phyloP scores from a whole-genome alignment of 169 alveolate species.

The Plasmodium yoelii region DNA sequence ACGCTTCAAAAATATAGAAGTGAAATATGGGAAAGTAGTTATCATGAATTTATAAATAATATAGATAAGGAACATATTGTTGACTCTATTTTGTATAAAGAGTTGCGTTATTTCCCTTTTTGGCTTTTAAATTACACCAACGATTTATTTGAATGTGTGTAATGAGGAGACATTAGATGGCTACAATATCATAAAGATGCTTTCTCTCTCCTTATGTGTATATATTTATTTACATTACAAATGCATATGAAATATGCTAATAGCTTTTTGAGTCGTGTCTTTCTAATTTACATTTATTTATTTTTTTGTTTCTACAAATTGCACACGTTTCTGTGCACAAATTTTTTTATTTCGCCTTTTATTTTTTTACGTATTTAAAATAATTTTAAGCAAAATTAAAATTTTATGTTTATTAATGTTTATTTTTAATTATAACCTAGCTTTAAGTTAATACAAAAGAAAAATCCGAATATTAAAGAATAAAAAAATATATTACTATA shows the following conservation, averaged over 20 bases:
- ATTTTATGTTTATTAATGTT: too few relatives aligned
- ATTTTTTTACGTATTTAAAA: too few relatives aligned
- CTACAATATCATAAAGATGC: not conserved
- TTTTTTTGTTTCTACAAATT: too few relatives aligned
- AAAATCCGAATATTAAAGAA: too few relatives aligned
- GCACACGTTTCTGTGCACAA: too few relatives aligned
- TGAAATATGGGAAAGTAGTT: constrained; percentile 55
- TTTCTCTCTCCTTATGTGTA: not conserved
- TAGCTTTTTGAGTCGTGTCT: too few relatives aligned
- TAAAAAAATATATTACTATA: too few relatives aligned
- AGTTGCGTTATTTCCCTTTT: constrained; percentile 60
- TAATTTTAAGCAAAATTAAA: too few relatives aligned
- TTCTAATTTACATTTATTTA: too few relatives aligned
- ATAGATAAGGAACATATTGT: constrained; percentile 19
- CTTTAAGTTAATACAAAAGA: too few relatives aligned
- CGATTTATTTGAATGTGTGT: constrained; percentile 72
- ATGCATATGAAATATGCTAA: not conserved
- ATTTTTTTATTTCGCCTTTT: too few relatives aligned
- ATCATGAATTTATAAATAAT: constrained; percentile 45
- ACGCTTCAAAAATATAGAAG: constrained; percentile 64
- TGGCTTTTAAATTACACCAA: constrained; percentile 70
- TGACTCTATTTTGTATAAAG: constrained; percentile 41
- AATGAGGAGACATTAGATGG: not conserved
- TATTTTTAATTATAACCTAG: too few relatives aligned
- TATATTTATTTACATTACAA: not conserved